phyloP scores from a whole-genome alignment of 768 basidiomycete species.

The Jaapia argillacea region DNA sequence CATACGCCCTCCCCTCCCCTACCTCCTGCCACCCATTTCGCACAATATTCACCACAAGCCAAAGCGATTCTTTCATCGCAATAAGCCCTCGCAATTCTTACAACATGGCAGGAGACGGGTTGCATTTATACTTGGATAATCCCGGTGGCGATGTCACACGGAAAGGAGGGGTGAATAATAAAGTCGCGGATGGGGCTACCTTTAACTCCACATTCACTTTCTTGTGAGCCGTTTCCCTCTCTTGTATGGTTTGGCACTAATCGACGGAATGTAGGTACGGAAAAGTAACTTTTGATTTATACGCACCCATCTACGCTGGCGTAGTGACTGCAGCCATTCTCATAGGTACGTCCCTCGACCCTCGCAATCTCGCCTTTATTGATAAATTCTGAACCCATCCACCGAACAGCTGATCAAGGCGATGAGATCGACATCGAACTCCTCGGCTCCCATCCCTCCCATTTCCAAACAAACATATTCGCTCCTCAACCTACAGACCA shows the following conservation, averaged over 20 bases:
- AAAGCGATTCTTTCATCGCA: too few relatives aligned
- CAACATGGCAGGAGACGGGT: slow-evolving; percentile 12
- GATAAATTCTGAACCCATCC: slow-evolving; percentile 1
- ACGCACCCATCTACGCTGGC: slow-evolving; percentile 22
- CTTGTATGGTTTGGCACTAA: background rate
- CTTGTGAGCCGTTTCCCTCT: slow-evolving; percentile 12
- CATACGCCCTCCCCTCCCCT: too few relatives aligned
- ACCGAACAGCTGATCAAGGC: slow-evolving; percentile 9
- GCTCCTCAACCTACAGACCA: slow-evolving; percentile 20
- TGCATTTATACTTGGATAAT: slow-evolving; percentile 22
- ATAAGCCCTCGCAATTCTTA: slow-evolving; percentile 22
- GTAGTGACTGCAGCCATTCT: slow-evolving; percentile 31
- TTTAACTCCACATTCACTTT: slow-evolving; percentile 29
- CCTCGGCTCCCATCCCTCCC: slow-evolving; percentile 24
- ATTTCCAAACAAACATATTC: slow-evolving; percentile 35
- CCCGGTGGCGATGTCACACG: slow-evolving; percentile 21
- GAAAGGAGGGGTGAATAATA: slow-evolving; percentile 24
- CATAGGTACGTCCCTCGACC: slow-evolving; percentile 24
- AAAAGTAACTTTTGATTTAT: slow-evolving; percentile 23
- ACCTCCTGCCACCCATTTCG: too few relatives aligned
- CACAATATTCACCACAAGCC: too few relatives aligned
- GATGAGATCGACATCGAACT: slow-evolving; percentile 37
- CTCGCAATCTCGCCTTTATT: background rate
- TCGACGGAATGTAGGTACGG: slow-evolving; percentile 18
- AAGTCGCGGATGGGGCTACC: slow-evolving; percentile 26